These are phyloP conservation scores for Sporothrix pallida DNA, from an alignment of 2,329 filamentous ascomycete species.

Conservation along the genomic window DNA sequence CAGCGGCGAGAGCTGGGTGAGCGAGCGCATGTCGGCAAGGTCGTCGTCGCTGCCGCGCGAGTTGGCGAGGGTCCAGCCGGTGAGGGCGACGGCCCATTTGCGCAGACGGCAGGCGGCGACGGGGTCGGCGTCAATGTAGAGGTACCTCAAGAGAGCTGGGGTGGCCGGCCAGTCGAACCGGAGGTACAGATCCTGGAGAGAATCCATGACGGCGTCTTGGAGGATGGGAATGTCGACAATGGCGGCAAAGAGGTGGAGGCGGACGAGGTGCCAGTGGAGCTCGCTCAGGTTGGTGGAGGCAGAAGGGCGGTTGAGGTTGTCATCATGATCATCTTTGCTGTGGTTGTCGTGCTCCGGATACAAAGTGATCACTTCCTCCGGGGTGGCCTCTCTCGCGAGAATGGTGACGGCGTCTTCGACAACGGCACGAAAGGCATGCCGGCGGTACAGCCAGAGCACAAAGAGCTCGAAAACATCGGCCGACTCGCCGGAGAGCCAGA, in stretches of 20 bases:
- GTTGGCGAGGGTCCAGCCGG: slow-evolving; percentile 59
- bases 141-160: slow-evolving; percentile 56
- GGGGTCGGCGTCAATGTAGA: slow-evolving; percentile 61
- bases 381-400: slow-evolving; percentile 38
- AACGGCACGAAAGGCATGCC: slow-evolving; percentile 50
- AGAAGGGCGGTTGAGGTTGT: neutral
- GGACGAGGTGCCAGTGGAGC: slow-evolving; percentile 62
- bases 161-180: slow-evolving; percentile 64
- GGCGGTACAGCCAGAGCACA: slow-evolving; percentile 58
- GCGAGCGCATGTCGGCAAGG: slow-evolving; percentile 43
- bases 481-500: slow-evolving; percentile 54
- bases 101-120: slow-evolving; percentile 58
- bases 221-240: slow-evolving; percentile 56
- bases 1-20: slow-evolving; percentile 57
- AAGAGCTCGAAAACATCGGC: slow-evolving; percentile 61
- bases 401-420: slow-evolving; percentile 51
- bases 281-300: slow-evolving; percentile 43
- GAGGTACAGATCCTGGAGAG: slow-evolving; percentile 64
- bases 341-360: neutral
- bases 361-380: neutral
- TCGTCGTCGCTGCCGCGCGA: slow-evolving; percentile 38
- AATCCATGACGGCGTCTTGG: slow-evolving; percentile 64
- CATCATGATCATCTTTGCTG: neutral
- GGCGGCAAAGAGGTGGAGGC: slow-evolving; percentile 63
- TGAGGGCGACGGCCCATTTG: slow-evolving; percentile 66